Conservation (phyloP, 1,284 basidiomycete species). For the Agroathelia rolfsii region DNA sequence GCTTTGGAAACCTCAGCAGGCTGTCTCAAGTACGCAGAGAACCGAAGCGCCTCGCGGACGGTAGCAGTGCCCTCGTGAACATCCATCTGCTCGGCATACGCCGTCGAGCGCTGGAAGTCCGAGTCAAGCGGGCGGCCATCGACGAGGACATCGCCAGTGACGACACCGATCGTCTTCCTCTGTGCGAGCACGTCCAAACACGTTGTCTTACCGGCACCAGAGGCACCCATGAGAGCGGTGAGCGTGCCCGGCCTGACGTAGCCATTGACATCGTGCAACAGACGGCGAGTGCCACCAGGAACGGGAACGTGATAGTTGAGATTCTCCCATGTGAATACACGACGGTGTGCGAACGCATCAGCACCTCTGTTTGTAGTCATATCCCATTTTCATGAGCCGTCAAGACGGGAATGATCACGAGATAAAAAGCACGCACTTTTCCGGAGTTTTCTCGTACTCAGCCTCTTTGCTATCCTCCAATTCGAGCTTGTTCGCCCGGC, state of each 20-base stretch:
- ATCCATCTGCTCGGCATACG: conserved; percentile 79
- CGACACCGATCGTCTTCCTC: conserved; percentile 71
- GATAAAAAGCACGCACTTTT: no score
- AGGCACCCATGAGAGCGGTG: conserved; percentile 75
- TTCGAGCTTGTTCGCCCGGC: no score
- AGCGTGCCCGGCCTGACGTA: conserved; percentile 78
- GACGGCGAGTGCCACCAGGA: no score
- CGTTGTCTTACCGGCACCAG: conserved; percentile 77
- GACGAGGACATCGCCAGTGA: conserved; percentile 71
- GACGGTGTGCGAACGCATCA: no score
- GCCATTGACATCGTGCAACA: conserved; percentile 76
- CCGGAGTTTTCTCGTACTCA: no score
- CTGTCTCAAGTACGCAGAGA: conserved; percentile 78
- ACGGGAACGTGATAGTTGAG: conserved; percentile 55
- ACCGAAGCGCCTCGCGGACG: conserved; percentile 77
- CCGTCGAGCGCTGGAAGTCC: conserved; percentile 72
- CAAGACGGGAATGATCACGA: no score
- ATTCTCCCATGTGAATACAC: conserved; percentile 59
- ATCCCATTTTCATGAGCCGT: no score
- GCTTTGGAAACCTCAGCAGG: conserved; percentile 49
- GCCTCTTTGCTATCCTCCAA: no score
- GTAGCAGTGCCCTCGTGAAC: conserved; percentile 65
- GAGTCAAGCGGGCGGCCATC: conserved; percentile 62
- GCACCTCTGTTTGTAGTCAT: no score
- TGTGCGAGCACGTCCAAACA: conserved; percentile 79